Evolutionary conservation across 225 moss, liverwort and hornwort species (phyloP).

Genomic region (Polytrichum commune): DNA sequence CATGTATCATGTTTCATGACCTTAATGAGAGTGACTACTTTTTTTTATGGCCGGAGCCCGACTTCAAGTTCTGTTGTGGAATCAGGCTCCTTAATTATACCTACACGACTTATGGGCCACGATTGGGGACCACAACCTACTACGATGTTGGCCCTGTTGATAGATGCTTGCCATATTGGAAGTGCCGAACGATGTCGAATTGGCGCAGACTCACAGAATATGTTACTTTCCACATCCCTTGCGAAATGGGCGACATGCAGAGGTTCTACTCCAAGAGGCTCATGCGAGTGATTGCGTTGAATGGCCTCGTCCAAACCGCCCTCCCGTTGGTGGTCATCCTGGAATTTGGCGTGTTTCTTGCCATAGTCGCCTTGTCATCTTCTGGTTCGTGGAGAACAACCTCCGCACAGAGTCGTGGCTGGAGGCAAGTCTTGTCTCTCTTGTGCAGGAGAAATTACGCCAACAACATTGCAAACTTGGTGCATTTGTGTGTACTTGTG

Average conservation of each 20-base stretch:
- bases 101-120: neutral
- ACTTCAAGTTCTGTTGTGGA: neutral
- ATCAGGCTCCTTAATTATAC: neutral
- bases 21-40: neutral
- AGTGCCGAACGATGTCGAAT: neutral
- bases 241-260: neutral
- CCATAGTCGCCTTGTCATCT: neutral
- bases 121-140: neutral
- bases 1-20: neutral
- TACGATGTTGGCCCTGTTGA: neutral
- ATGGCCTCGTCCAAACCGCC: neutral
- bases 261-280: neutral
- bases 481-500: neutral
- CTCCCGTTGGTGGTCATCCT: neutral
- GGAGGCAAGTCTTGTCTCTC: neutral
- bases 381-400: neutral
- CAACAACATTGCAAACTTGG: neutral
- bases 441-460: neutral
- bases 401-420: neutral
- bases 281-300: neutral
- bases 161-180: neutral
- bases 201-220: neutral
- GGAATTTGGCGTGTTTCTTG: neutral
- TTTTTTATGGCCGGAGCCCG: neutral
- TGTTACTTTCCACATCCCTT: neutral